phyloP scores from a whole-genome alignment of 2,329 filamentous ascomycete genomes.

The Ophiosphaerella herpotricha region DNA sequence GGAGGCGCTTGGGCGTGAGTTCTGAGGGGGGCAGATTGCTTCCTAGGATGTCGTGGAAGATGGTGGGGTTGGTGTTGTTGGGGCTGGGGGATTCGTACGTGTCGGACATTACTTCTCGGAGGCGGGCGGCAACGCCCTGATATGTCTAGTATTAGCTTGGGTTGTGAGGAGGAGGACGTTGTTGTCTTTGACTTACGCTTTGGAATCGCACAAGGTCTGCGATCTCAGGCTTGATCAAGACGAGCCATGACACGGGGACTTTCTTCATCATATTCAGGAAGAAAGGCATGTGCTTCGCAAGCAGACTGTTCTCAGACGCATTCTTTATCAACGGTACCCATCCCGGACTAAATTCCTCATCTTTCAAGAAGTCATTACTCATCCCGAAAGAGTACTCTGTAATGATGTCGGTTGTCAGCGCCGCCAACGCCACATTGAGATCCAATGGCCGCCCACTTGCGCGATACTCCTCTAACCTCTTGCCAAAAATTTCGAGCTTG shows the following conservation, averaged over 20 bases:
- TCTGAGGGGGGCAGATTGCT: slow-evolving; percentile 22
- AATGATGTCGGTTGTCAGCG: slow-evolving; percentile 19
- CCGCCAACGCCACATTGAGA: slow-evolving; percentile 11
- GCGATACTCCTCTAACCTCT: slow-evolving; percentile 6
- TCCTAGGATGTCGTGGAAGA: slow-evolving; percentile 39
- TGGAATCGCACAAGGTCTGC: slow-evolving; percentile 8
- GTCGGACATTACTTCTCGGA: no score
- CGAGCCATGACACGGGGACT: background rate
- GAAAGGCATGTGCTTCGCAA: slow-evolving; percentile 10
- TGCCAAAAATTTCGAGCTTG: slow-evolving; percentile 7
- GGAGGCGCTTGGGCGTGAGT: slow-evolving; percentile 7
- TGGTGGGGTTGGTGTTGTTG: slow-evolving; percentile 11
- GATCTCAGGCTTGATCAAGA: slow-evolving; percentile 8
- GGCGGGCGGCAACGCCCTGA: no score
- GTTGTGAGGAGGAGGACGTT: background rate
- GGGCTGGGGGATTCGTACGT: background rate
- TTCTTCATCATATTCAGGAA: slow-evolving; percentile 4
- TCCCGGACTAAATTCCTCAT: slow-evolving; percentile 4
- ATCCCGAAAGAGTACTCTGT: slow-evolving; percentile 13
- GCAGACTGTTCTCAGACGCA: slow-evolving; percentile 2
- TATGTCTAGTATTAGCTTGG: background rate
- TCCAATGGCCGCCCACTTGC: slow-evolving; percentile 7
- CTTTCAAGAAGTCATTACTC: background rate
- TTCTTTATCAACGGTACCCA: slow-evolving; percentile 4
- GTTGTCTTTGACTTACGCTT: background rate